phyloP scores from a whole-genome alignment of 768 basidiomycete genomes.

The Hortiboletus campestris region DNA sequence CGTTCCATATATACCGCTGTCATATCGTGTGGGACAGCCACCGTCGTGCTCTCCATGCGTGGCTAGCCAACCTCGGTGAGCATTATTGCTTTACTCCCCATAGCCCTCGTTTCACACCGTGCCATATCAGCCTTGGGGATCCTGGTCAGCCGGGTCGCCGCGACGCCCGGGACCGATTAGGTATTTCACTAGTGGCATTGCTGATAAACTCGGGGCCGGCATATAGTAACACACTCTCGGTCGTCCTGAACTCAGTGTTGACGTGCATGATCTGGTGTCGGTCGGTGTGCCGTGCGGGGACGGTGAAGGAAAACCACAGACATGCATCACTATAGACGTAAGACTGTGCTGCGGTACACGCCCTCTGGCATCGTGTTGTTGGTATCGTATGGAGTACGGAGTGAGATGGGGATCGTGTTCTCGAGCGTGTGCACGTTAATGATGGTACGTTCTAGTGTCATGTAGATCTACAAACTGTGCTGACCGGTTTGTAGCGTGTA shows the following conservation, averaged over 20 bases:
- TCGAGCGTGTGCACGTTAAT: constrained; percentile 3
- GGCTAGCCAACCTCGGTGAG: constrained; percentile 14
- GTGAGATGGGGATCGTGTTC: neutral
- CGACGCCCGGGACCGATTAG: neutral
- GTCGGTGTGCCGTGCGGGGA: neutral
- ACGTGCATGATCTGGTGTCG: constrained; percentile 12
- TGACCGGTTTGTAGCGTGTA: constrained; percentile 5
- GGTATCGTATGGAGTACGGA: constrained; percentile 1
- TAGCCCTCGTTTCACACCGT: neutral
- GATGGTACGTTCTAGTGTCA: constrained; percentile 3
- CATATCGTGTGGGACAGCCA: constrained; percentile 30
- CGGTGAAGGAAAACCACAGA: neutral
- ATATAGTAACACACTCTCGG: neutral
- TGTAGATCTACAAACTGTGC: neutral
- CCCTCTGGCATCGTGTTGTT: constrained; percentile 13
- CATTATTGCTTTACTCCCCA: neutral
- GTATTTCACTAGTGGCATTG: too few species aligned
- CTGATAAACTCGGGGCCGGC: constrained; percentile 1
- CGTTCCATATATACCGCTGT: constrained; percentile 37
- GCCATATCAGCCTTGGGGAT: constrained; percentile 5
- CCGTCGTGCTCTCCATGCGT: constrained; percentile 9
- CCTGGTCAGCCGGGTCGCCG: neutral
- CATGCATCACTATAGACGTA: neutral
- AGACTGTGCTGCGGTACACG: constrained; percentile 15
- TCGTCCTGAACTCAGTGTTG: constrained; percentile 5